phyloP scores from a whole-genome alignment of 2,329 filamentous ascomycete genomes.

The Shiraia sp. region DNA sequence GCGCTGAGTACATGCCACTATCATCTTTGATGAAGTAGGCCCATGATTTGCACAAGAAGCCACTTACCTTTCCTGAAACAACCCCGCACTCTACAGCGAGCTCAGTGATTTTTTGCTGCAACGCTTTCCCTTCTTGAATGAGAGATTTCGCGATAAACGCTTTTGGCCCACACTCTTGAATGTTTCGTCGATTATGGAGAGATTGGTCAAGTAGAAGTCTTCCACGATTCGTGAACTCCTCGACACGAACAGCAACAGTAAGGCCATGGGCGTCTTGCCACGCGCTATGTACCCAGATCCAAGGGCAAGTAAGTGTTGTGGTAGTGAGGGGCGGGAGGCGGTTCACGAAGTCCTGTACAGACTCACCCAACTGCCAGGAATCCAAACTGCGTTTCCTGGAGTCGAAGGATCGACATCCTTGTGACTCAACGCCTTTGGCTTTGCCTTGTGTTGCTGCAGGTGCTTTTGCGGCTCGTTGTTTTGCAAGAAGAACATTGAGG shows the following conservation, averaged over 20 bases:
- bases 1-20: neutral
- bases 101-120: slow-evolving; percentile 61
- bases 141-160: slow-evolving; percentile 45
- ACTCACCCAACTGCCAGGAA: slow-evolving; percentile 68
- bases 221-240: slow-evolving; percentile 58
- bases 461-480: slow-evolving; percentile 15
- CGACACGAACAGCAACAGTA: slow-evolving; percentile 45
- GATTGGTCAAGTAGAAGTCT: slow-evolving; percentile 58
- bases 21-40: neutral
- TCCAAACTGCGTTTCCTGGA: slow-evolving; percentile 57
- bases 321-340: slow-evolving; percentile 69
- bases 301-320: slow-evolving; percentile 54
- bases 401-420: slow-evolving; percentile 49
- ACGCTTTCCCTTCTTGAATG: slow-evolving; percentile 45
- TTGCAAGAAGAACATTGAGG: slow-evolving; percentile 27
- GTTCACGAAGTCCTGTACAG: slow-evolving; percentile 65
- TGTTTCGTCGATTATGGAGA: slow-evolving; percentile 50
- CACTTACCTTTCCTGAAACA: slow-evolving; percentile 66
- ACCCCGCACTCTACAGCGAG: slow-evolving; percentile 64
- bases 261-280: slow-evolving; percentile 47
- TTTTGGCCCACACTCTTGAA: slow-evolving; percentile 55
- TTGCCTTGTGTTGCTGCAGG: slow-evolving; percentile 12
- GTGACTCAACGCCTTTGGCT: slow-evolving; percentile 13
- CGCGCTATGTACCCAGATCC: slow-evolving; percentile 76
- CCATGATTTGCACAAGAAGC: neutral